Evolutionary conservation across 176 grass and related monocot genomes (phyloP).

Genomic region (Raddia distichophylla): DNA sequence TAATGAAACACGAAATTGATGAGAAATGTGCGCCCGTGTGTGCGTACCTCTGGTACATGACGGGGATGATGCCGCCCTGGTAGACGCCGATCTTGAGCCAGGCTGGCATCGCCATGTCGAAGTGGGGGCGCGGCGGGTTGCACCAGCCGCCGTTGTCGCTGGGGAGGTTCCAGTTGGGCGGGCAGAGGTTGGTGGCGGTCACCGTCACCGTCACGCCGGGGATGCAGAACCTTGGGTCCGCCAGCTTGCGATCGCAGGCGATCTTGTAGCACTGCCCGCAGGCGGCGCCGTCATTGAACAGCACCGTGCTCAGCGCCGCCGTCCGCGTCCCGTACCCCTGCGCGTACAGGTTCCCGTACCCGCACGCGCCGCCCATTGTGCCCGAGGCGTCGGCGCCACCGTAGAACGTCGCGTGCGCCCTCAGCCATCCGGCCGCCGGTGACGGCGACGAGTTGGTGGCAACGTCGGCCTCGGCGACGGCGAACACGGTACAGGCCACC

Average conservation of each 20-base stretch:
- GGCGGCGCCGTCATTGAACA: slow-evolving; percentile 44
- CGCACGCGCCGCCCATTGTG: slow-evolving; percentile 65
- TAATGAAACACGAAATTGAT: not conserved
- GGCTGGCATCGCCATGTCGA: slow-evolving; percentile 60
- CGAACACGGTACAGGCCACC: not conserved
- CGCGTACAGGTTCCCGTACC: slow-evolving; percentile 48
- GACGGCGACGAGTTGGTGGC: not conserved
- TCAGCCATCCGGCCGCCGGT: slow-evolving; percentile 14
- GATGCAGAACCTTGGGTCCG: slow-evolving; percentile 22
- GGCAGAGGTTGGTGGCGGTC: slow-evolving; percentile 53
- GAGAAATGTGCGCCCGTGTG: not conserved
- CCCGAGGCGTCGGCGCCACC: slow-evolving; percentile 47
- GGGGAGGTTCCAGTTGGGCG: slow-evolving; percentile 30
- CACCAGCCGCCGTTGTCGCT: slow-evolving; percentile 54
- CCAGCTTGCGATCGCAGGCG: slow-evolving; percentile 39
- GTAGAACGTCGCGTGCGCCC: slow-evolving; percentile 54
- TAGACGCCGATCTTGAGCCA: slow-evolving; percentile 63
- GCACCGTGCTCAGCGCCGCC: slow-evolving; percentile 57
- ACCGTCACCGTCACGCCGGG: slow-evolving; percentile 31
- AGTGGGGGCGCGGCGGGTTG: slow-evolving; percentile 50
- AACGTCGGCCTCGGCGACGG: not conserved
- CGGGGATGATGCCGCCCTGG: slow-evolving; percentile 54
- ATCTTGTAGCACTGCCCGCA: slow-evolving; percentile 66
- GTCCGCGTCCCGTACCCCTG: slow-evolving; percentile 46
- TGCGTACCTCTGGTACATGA: slow-evolving; percentile 49